phyloP scores from a whole-genome alignment of 1,284 basidiomycete species.

The Erythrobasidium hasegawianum region DNA sequence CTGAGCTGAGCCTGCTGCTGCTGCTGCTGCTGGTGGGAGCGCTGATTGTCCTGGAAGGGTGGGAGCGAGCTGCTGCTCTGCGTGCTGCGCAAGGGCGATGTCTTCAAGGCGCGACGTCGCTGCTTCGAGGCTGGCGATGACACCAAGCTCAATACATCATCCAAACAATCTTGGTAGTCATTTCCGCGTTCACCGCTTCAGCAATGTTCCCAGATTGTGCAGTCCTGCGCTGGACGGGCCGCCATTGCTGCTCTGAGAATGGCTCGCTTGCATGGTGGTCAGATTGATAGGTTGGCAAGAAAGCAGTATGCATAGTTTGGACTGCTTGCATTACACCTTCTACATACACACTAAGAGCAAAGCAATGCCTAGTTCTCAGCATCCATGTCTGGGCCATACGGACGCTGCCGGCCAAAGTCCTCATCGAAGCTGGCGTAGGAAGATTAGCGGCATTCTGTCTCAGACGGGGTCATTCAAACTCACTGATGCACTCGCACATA shows the following conservation, averaged over 20 bases:
- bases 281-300: too few species aligned
- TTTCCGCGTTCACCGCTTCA: slow-evolving; percentile 32
- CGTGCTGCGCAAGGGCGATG: slow-evolving; percentile 59
- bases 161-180: too few species aligned
- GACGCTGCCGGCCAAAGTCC: slow-evolving; percentile 79
- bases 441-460: slow-evolving; percentile 41
- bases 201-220: slow-evolving; percentile 33
- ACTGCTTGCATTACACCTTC: too few species aligned
- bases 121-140: slow-evolving; percentile 67
- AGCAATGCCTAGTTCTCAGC: slow-evolving; percentile 13
- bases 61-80: slow-evolving; percentile 27
- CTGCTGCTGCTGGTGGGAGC: slow-evolving; percentile 49
- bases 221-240: slow-evolving; percentile 17
- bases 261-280: neutral
- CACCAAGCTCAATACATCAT: neutral
- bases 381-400: slow-evolving; percentile 61
- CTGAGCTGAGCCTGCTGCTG: slow-evolving; percentile 47
- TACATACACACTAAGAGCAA: too few species aligned
- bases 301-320: too few species aligned
- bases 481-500: slow-evolving; percentile 73
- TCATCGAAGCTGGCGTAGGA: slow-evolving; percentile 68
- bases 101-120: slow-evolving; percentile 93
- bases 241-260: neutral
- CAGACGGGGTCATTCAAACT: slow-evolving; percentile 17
- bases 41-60: slow-evolving; percentile 45